Evolutionary conservation across 2,329 filamentous ascomycete genomes (phyloP), one percentile per base, ranked within the genome.

Genomic region (Epichloe hybrida): DNA sequence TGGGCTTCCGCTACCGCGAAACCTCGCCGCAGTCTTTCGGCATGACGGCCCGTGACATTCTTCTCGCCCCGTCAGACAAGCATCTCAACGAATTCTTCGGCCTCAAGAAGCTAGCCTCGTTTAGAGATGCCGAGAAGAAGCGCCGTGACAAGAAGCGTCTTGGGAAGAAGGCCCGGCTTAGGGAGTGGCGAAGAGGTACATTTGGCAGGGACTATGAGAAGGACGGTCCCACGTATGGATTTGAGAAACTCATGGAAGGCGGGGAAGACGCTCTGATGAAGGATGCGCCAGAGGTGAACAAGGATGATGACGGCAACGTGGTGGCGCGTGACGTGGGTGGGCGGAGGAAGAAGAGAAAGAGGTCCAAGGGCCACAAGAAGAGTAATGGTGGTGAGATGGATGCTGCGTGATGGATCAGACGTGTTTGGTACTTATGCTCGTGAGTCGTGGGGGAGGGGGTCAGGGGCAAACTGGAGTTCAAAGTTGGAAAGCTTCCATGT

Each of bases 51-150:
- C 80, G 83, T 54, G 93, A 98, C 67, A 97, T 98, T 59, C 78
- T 98, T 36, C 76, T 84, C 64, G 88, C 95, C 57, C 88, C 90
- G 0, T 85, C 84, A 43, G 93, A 98, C 69, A 73, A 80, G 45
- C 81, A 84, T 50, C 79, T 98, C 56, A 98, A 98, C 67, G 77
- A 90, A 57, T 98, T 85, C 62, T 91, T 84, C 5, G 91, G 93
- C 6, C 72, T 98, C 61, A 98, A 98, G 77, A 97, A 96, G 71
- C 79, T 96, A 53, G 90, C 91, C 4, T 76, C 86, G 5, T 98
- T 93, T 73, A 79, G 93, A 51, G 90, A 96, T 64, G 73, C 76
- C 3, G 86, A 90, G 60, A 93, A 94, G 77, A 97, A 97, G 75
- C 76, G 78, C 58, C 86, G 84, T 61, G 93, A 98, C 63, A 81